Evolutionary conservation across 75 land plant genomes (phyloP), one percentile per base, ranked within the genome.

Genomic region (Sequoia sempervirens): DNA sequence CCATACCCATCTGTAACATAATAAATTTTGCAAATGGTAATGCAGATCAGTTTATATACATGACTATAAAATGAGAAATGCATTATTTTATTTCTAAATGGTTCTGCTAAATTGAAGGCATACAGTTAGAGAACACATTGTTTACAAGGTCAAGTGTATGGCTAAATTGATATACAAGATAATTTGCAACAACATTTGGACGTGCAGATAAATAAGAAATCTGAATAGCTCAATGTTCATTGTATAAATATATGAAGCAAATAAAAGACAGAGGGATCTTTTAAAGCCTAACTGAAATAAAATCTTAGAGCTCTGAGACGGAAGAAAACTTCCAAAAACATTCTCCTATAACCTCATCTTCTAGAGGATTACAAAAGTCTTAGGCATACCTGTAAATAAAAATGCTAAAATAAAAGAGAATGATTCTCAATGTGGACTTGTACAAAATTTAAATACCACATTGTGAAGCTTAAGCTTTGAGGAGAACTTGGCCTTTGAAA

Each of bases 1-100:
- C 88, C 73, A 91, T 46, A 4, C 96, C 95, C 88, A 93, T 83
- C 99, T 97, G 92, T 85, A 88, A 81, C 68, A 43, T 17, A 76
- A 79, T 17, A 56, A 13, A 81, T 8, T 34, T 58, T 38, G 32
- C 11, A 64, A 86, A 81, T 26, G 32, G 23, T n/a, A 45, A 78
- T 45, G 30, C 41, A 45, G 80, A 78, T 78, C 4, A 78, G 13
- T 78, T 26, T 26, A n/a, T 78, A 23, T 78, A 12, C 46, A 45
- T 78, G 50, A 78, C 30, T 45, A 26, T 8, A 45, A 75, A 2
- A 75, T 6, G 23, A 75, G 10, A 75, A 41, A 75, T 23, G 18
- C 15, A 20, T 41, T 41, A 41, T 8, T 41, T 40, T 14, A 75
- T 75, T 75, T 15, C 45, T 23, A 43, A 43, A n/a, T 34, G n/a